A percentile compares a stretch with the other conserved stretches of the same genome.
Conservation (phyloP, 1,139 yeast species). For the Candida glucosophila region DNA sequence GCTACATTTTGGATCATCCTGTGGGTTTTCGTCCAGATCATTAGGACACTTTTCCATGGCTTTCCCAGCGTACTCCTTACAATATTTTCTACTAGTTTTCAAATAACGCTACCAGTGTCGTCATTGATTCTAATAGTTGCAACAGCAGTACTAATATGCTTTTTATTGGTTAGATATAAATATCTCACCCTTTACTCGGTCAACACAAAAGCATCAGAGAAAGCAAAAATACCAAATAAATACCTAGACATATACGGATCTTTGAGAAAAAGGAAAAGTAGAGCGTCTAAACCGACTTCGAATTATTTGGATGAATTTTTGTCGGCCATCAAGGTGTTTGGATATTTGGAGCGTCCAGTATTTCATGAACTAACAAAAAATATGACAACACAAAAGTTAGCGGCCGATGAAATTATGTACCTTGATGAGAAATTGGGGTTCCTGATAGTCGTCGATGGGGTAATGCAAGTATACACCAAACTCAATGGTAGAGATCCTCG, state of each 20-base stretch:
- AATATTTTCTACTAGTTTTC: slow-evolving; percentile 21
- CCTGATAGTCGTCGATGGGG: slow-evolving; percentile 91
- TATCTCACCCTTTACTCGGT: slow-evolving; percentile 31
- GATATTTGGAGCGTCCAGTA: slow-evolving; percentile 82
- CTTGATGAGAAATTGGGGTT: slow-evolving; percentile 76
- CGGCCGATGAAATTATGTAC: slow-evolving; percentile 65
- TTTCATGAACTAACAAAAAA: slow-evolving; percentile 88
- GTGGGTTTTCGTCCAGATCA: too few species aligned
- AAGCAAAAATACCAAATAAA: slow-evolving; percentile 6
- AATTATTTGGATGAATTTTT: slow-evolving; percentile 80
- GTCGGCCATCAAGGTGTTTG: slow-evolving; percentile 87
- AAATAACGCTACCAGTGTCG: slow-evolving; percentile 27
- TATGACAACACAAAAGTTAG: slow-evolving; percentile 82
- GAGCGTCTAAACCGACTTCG: slow-evolving; percentile 13
- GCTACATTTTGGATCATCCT: too few species aligned
- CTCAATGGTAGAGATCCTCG: too few species aligned
- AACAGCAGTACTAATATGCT: slow-evolving; percentile 12
- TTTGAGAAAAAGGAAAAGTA: slow-evolving; percentile 22
- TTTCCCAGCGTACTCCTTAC: slow-evolving; percentile 16
- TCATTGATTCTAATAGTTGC: slow-evolving; percentile 18
- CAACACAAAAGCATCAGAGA: slow-evolving; percentile 11
- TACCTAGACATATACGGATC: slow-evolving; percentile 17
- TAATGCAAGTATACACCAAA: slow-evolving; percentile 69
- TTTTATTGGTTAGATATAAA: slow-evolving; percentile 24
- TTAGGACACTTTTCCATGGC: too few species aligned